Base-by-base conservation (phyloP, 2,329 filamentous ascomycete species). In the Onygenales sp. region DNA sequence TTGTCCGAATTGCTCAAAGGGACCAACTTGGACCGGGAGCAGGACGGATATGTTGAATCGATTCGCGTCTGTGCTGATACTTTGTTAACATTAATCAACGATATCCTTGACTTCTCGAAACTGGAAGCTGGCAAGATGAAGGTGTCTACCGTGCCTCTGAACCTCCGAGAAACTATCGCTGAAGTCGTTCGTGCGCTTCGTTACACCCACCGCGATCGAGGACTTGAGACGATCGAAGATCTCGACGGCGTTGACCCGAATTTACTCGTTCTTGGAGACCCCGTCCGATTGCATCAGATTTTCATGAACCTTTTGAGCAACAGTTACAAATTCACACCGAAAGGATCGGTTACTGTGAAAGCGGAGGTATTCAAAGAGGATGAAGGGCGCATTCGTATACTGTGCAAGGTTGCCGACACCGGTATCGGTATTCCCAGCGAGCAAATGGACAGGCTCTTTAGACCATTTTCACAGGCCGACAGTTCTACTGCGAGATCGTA, bases 381-480 rank as follows among this genome's bases (percentile, higher is more conserved):
- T 8, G 76, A 80, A 11, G 82, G 87, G 40, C 80, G 79, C 54
- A 84, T 89, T 6, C 84, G 83, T 31, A 76, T 95, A 52, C 90
- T 86, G 2, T 93, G 92, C 66, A 92, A 87, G 70, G 89, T 96
- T 34, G 78, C 84, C 49, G 91, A 96, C 65, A 95, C 90, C 0
- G 91, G 91, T 33, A 95, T 96, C 56, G 91, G 91, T 14, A 95
- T 96, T 53, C 85, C 88, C 0, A 81, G 86, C 17, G 72, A 75
- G 54, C 85, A 92, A 65, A 78, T 92, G 48, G 83, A 85, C 56
- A 93, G 93, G 57, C 78, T 96, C 1, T 96, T 96, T 78, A 82
- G 89, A 61, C 91, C 91, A 0, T 96, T 96, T 65, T 92, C 87
- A 52, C 91, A 96, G 70, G 91, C 92, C 1, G 91, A 96, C 69